Evolutionary conservation across 345 rosid species (phyloP).

Genomic region (Brassica carinata): DNA sequence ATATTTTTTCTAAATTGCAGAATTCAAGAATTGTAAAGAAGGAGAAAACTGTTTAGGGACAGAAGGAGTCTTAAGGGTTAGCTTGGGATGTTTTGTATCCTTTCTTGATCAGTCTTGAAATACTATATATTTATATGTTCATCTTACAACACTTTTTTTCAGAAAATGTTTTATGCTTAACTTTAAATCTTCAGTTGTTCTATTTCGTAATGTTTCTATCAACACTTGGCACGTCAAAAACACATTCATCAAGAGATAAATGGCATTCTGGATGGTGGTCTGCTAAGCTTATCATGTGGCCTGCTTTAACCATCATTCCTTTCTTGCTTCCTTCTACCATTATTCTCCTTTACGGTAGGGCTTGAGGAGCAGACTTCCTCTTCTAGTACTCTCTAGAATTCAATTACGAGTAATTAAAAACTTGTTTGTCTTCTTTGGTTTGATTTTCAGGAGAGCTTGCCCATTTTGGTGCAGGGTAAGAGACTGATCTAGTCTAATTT

Average conservation of each 20-base stretch:
- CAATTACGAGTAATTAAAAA: neutral
- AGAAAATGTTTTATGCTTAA: slow-evolving; percentile 42
- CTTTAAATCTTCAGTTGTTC: slow-evolving; percentile 50
- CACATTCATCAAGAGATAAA: slow-evolving; percentile 57
- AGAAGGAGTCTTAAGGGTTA: slow-evolving; percentile 89
- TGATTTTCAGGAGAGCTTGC: slow-evolving; percentile 79
- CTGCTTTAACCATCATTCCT: slow-evolving; percentile 61
- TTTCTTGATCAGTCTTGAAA: slow-evolving; percentile 35
- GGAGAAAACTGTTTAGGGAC: slow-evolving; percentile 80
- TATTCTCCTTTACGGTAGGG: slow-evolving; percentile 77
- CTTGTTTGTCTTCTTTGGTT: neutral
- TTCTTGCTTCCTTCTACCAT: slow-evolving; percentile 73
- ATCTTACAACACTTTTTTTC: neutral
- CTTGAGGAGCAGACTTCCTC: neutral
- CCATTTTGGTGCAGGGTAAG: slow-evolving; percentile 99
- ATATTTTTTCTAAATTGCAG: slow-evolving; percentile 44
- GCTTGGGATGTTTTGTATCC: slow-evolving; percentile 99
- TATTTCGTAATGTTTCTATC: slow-evolving; percentile 75
- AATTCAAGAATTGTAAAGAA: slow-evolving; percentile 67
- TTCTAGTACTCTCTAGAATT: neutral
- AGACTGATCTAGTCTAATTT: slow-evolving; percentile 8
- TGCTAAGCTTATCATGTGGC: slow-evolving; percentile 65
- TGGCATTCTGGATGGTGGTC: slow-evolving; percentile 99
- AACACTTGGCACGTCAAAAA: slow-evolving; percentile 68
- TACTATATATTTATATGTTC: neutral